Conservation (phyloP, 116 monocot species). For the Cymodocea nodosa region DNA sequence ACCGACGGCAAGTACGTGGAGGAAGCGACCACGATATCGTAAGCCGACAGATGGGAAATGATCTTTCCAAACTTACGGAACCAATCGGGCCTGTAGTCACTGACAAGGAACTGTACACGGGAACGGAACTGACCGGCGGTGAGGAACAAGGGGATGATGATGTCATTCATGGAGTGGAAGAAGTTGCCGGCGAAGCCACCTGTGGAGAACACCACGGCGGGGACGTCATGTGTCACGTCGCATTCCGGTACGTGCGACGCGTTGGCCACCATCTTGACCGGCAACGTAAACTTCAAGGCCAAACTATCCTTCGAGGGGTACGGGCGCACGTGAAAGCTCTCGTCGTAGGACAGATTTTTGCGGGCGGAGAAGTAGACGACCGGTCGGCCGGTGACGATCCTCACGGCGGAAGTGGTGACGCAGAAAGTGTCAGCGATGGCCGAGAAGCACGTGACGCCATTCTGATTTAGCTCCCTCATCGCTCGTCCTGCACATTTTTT, state of each 20-base stretch:
- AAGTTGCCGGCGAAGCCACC: constrained; percentile 48
- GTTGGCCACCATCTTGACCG: constrained; percentile 12
- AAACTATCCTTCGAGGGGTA: constrained; percentile 28
- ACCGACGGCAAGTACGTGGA: background rate
- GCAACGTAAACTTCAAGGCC: constrained; percentile 24
- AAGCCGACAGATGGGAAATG: constrained; percentile 15
- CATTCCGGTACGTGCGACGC: constrained; percentile 8
- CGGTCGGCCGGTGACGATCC: constrained; percentile 19
- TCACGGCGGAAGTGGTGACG: constrained; percentile 25
- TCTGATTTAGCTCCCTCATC: constrained; percentile 12
- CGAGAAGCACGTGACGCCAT: constrained; percentile 19
- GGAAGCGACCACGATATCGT: constrained; percentile 10
- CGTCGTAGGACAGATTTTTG: constrained; percentile 10
- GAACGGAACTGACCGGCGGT: constrained; percentile 20
- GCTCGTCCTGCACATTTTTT: constrained; percentile 1
- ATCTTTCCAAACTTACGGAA: constrained; percentile 25
- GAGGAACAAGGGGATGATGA: constrained; percentile 37
- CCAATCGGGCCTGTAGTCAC: constrained; percentile 24
- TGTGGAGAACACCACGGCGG: constrained; percentile 45
- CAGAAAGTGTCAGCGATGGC: constrained; percentile 23
- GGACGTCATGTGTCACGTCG: constrained; percentile 19
- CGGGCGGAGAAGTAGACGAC: constrained; percentile 22
- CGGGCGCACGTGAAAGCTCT: constrained; percentile 11
- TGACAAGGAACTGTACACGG: constrained; percentile 16
- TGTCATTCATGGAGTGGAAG: constrained; percentile 47